Evolutionary conservation across 192 early-diverging fungal species (phyloP), one percentile per base, ranked within the genome.

Genomic region (Linnemannia elongata): DNA sequence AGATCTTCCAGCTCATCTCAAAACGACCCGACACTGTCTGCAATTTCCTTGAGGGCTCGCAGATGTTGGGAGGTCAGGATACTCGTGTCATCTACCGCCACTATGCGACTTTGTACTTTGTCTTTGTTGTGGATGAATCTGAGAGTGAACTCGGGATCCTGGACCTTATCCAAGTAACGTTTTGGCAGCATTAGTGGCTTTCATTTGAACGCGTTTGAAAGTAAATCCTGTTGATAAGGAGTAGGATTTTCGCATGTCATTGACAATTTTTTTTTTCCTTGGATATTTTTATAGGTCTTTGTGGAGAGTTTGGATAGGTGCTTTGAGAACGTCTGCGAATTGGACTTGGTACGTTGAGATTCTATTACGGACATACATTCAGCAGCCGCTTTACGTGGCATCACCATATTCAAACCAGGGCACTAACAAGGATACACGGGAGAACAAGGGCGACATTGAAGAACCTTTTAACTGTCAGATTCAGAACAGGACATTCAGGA

Each of bases 41-140:
- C 89, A 98, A 99, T 77, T 99, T 99, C 82, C 87, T 98, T 35
- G 95, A 97, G 76, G 96, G 97, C 17, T 94, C 93, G 60, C 94
- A 95, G 60, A 88, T 95, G 66, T 89, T 97, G 10, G 96, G 95
- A 54, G 95, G 97, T 9, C 90, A 94, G 69, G 96, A 97, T 81
- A 95, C 97, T 0, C 94, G 96, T 70, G 96, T 99, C 75, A 97
- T 99, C 54, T 99, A 99, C 88, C 89, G 98, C 27, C 96, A 98
- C 87, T 99, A 98, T 89, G 98, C 98, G 1, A 99, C 98, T 0
- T 89, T 99, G n/a, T 99, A 97, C 85, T 99, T 99, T 93, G 96
- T 97, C 7, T 99, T 99, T 91, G 96, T 99, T 0, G 98, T 98
- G 0, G 98, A 99, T 85, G 94, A 95, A 41, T 96, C 96, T 20